A percentile compares a stretch with the other conserved stretches of the same genome.
phyloP scores from a whole-genome alignment of 192 early-diverging fungal species.

The Gonapodya sp. region DNA sequence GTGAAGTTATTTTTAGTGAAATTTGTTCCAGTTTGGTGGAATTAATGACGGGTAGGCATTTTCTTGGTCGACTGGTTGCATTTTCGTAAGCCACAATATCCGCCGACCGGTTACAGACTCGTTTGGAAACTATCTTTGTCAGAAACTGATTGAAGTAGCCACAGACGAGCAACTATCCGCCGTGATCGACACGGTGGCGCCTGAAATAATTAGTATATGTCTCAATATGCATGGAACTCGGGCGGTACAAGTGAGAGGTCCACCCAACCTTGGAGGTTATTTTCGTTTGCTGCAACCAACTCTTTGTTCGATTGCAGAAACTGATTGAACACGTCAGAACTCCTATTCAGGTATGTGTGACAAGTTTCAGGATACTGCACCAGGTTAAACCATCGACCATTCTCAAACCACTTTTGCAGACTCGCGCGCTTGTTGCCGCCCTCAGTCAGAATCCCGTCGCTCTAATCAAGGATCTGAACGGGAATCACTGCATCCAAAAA shows the following conservation, averaged over 20 bases:
- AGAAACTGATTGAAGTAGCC: slow-evolving; percentile 77
- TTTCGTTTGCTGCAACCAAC: background rate
- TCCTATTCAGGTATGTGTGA: slow-evolving; percentile 36
- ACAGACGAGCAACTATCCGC: slow-evolving; percentile 62
- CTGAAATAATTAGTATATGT: slow-evolving; percentile 67
- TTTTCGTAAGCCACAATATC: background rate
- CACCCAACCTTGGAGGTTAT: background rate
- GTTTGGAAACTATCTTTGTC: slow-evolving; percentile 88
- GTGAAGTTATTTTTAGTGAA: slow-evolving; percentile 66
- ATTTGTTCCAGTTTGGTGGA: slow-evolving; percentile 63
- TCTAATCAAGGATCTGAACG: slow-evolving; percentile 85
- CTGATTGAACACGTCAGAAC: slow-evolving; percentile 71
- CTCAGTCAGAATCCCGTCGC: slow-evolving; percentile 60
- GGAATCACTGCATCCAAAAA: slow-evolving; percentile 90
- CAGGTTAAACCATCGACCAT: too few species aligned
- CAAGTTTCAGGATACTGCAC: too few species aligned
- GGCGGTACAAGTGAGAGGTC: slow-evolving; percentile 38
- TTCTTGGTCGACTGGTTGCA: background rate
- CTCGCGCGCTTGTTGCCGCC: slow-evolving; percentile 53
- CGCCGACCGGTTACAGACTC: slow-evolving; percentile 45
- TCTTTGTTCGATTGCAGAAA: slow-evolving; percentile 45
- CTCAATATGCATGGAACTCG: slow-evolving; percentile 88
- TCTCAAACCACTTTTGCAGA: too few species aligned
- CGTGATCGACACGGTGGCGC: slow-evolving; percentile 61
- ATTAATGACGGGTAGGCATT: slow-evolving; percentile 65